Conservation (phyloP, 192 early-diverging fungal species). For the Entomortierella beljakovae region DNA sequence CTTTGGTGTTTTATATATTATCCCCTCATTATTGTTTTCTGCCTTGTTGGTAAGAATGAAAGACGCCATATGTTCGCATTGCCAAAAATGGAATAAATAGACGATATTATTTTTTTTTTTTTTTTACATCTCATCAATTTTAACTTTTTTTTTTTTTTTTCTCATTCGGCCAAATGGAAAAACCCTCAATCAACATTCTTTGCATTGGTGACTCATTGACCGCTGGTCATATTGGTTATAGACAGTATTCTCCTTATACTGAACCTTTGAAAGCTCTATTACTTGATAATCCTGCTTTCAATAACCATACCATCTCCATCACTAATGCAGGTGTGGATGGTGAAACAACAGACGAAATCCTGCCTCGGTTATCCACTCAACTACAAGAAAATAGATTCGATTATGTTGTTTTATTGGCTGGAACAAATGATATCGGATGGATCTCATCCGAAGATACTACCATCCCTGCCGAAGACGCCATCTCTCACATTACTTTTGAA, state of each 20-base stretch:
- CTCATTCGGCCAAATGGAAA: not conserved
- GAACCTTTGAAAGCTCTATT: constrained; percentile 5
- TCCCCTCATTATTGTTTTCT: too few relatives aligned
- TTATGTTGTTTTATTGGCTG: constrained; percentile 9
- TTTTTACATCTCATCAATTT: not conserved
- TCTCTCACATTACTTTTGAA: constrained; percentile 7
- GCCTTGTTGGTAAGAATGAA: too few relatives aligned
- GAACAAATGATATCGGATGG: constrained; percentile 20
- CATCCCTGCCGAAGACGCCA: not conserved
- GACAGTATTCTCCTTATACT: not conserved
- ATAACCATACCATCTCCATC: constrained; percentile 3
- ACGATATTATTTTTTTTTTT: too few relatives aligned
- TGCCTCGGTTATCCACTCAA: not conserved
- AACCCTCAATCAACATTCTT: constrained; percentile 3
- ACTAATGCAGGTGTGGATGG: constrained; percentile 23
- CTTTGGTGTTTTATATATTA: too few relatives aligned
- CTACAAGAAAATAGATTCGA: constrained; percentile 3
- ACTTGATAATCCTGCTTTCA: not conserved
- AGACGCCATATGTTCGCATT: too few relatives aligned
- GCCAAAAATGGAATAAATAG: too few relatives aligned
- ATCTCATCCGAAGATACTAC: not conserved
- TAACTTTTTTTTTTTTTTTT: not conserved
- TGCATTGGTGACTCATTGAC: constrained; percentile 33
- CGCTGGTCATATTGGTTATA: not conserved
- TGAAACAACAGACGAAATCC: constrained; percentile 6